phyloP scores from a whole-genome alignment of 768 basidiomycete species.

The Suillus brevipes region DNA sequence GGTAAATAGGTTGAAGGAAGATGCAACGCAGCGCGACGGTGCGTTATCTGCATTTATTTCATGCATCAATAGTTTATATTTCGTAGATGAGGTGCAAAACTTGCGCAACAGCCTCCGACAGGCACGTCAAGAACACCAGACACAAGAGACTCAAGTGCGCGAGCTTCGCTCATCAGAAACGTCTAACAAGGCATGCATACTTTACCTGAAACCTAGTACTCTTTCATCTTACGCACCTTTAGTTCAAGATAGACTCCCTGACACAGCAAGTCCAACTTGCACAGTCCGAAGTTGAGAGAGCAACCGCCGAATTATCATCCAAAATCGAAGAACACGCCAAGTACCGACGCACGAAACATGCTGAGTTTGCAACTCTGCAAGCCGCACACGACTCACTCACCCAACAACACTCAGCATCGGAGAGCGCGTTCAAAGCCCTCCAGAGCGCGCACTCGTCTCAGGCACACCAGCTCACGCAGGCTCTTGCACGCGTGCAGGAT shows the following conservation, averaged over 20 bases:
- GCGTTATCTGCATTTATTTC: conserved; percentile 19
- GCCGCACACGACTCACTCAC: conserved; percentile 71
- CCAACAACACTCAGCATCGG: conserved; percentile 64
- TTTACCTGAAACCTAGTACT: neutral
- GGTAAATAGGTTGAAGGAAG: conserved; percentile 80
- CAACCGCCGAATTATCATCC: conserved; percentile 61
- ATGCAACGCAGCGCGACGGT: conserved; percentile 76
- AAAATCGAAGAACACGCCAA: conserved; percentile 84
- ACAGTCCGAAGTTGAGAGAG: conserved; percentile 73
- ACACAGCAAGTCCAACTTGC: conserved; percentile 80
- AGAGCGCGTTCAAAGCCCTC: conserved; percentile 69
- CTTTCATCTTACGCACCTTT: conserved; percentile 9
- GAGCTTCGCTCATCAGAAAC: conserved; percentile 76
- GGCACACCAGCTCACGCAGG: conserved; percentile 73
- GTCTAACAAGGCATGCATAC: conserved; percentile 63
- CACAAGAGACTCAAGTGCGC: conserved; percentile 64
- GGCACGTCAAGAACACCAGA: conserved; percentile 70
- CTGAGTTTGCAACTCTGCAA: conserved; percentile 75
- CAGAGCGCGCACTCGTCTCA: conserved; percentile 73
- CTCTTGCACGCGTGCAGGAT: conserved; percentile 72
- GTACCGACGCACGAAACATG: conserved; percentile 79
- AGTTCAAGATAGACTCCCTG: conserved; percentile 88
- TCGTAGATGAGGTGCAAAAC: conserved; percentile 67
- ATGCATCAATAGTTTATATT: neutral
- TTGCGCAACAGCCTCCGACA: conserved; percentile 71